Evolutionary conservation across 768 basidiomycete species (phyloP), one percentile per base, ranked within the genome.

Genomic region (Suillus spraguei): DNA sequence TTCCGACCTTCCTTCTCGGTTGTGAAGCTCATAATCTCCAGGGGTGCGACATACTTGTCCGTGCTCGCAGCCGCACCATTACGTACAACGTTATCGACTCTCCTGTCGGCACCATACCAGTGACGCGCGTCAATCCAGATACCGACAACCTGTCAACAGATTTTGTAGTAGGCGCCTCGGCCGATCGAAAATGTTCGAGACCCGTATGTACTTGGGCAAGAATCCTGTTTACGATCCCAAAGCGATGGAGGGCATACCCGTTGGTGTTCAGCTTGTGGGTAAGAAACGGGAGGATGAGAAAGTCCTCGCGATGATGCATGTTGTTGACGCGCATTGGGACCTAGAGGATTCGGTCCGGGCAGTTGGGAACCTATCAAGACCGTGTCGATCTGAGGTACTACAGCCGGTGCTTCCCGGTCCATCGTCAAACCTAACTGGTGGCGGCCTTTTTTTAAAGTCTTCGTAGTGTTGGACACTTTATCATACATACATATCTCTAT

Each of bases 231-330:
- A 97, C 66, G 81, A 95, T 66, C 84, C 89, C 2, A 78, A 82
- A 20, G 81, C 77, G 65, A 89, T 89, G 83, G 77, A 84, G 28
- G 94, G 94, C 0, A 83, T 96, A 76, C 95, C 95, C 0, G 83
- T 97, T 2, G 88, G 87, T 11, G 82, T 97, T 58, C 95, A 97
- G 74, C 71, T 97, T 36, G 87, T 90, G 1, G 93, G 91, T 1
- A 85, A 77, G 74, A 83, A 80, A 68, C 93, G 90, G 89, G 90
- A 92, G 65, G 93, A 95, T 49, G 93, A 95, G 78, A 92, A 91
- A 72, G 85, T 93, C 6, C 65, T 97, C 42, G 85, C 75, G 42
- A 86, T 95, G 78, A 96, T 95, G 94, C 76, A 78, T 52, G 79
- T 95, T 6, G 79, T 96, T 7, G 92, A 95, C 65, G 72, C 77